Evolutionary conservation across 2,329 filamentous ascomycete species (phyloP).

Genomic region (Fusarium graminum): DNA sequence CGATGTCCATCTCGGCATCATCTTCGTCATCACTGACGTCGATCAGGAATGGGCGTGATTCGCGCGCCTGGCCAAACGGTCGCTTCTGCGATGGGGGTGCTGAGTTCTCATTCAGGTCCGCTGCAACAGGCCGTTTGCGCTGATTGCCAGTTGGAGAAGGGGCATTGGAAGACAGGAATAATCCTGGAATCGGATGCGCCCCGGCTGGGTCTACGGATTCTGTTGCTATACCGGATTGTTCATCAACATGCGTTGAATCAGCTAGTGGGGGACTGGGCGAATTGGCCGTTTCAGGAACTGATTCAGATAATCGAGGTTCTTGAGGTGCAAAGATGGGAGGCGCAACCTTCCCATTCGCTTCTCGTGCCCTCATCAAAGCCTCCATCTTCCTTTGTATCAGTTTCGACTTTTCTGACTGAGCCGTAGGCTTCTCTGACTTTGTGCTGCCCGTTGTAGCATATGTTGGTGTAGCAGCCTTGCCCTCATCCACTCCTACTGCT

Average conservation of each 20-base stretch:
- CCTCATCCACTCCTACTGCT: constrained; percentile 21
- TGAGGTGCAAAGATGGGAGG: constrained; percentile 1
- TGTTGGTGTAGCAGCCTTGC: constrained; percentile 2
- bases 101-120: constrained; percentile 75
- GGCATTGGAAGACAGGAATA: constrained; percentile 53
- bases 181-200: constrained; percentile 53
- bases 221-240: constrained; percentile 6
- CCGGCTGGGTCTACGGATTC: constrained; percentile 31
- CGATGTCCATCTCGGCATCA: constrained; percentile 76
- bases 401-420: constrained; percentile 76
- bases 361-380: constrained; percentile 72
- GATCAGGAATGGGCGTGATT: constrained; percentile 78
- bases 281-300: constrained; percentile 19
- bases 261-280: constrained; percentile 9
- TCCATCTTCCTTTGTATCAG: constrained; percentile 83
- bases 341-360: constrained; percentile 54
- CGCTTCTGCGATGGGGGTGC: constrained; percentile 64
- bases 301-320: constrained; percentile 4
- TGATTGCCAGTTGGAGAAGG: constrained; percentile 37
- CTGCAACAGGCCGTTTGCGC: constrained; percentile 67
- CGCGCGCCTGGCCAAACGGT: constrained; percentile 70
- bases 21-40: constrained; percentile 83
- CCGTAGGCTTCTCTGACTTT: constrained; percentile 39
- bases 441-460: constrained; percentile 42
- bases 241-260: constrained; percentile 8